These are phyloP conservation scores for Thermoascus crustaceus DNA, from an alignment of 2,329 filamentous ascomycete species.

Conservation along the genomic window DNA sequence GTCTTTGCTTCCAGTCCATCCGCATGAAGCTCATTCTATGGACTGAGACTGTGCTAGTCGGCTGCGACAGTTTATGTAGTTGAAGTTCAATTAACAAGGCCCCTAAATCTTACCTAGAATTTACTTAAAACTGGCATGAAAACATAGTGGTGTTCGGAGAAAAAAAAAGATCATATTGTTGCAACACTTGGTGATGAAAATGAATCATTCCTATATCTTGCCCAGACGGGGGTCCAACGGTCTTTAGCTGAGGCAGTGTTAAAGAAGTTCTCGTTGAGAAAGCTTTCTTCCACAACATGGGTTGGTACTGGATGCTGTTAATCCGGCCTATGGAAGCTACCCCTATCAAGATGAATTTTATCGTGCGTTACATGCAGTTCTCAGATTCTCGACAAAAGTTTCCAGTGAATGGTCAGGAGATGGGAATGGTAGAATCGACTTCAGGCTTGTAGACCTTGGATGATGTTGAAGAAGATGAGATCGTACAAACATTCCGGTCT, in stretches of 20 bases:
- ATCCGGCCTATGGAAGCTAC: conserved; percentile 1
- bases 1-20: too few species aligned
- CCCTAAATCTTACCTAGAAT: too few species aligned
- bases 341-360: conserved; percentile 2
- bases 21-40: too few species aligned
- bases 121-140: too few species aligned
- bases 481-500: too few species aligned
- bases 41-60: too few species aligned
- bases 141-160: too few species aligned
- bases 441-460: conserved; percentile 2
- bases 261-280: conserved; percentile 5
- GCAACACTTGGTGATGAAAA: conserved; percentile 4
- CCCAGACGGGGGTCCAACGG: conserved; percentile 3
- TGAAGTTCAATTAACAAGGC: too few species aligned
- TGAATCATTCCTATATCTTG: conserved; percentile 3
- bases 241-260: conserved; percentile 6
- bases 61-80: too few species aligned
- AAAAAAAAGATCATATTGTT: conserved; percentile 2
- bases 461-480: too few species aligned
- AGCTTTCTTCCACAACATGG: conserved; percentile 5
- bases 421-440: conserved; percentile 2
- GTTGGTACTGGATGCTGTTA: conserved; percentile 1
- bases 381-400: conserved; percentile 1
- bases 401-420: conserved; percentile 4
- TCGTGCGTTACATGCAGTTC: neutral